Conservation (phyloP, 495 filamentous ascomycete genomes). For the Xylona heveae region DNA sequence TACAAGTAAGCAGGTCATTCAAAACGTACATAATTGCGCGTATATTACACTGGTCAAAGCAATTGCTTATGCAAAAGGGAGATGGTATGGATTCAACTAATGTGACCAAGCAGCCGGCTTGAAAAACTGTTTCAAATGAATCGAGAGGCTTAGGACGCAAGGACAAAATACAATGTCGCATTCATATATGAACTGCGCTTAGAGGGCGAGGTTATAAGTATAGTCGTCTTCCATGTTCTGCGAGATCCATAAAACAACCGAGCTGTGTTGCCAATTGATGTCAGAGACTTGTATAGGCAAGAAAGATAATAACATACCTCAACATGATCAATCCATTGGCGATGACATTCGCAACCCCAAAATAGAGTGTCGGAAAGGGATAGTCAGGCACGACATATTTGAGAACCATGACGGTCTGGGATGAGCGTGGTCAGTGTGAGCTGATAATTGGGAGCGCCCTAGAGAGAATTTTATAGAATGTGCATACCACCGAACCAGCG, state of each 20-base stretch:
- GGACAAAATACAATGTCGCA: too few relatives aligned
- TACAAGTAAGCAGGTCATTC: too few relatives aligned
- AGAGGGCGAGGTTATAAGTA: conserved; percentile 84
- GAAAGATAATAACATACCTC: conserved; percentile 33
- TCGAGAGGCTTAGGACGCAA: too few relatives aligned
- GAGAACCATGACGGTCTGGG: conserved; percentile 67
- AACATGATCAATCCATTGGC: conserved; percentile 75
- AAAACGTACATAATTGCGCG: too few relatives aligned
- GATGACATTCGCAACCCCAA: conserved; percentile 85
- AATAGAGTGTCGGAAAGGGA: conserved; percentile 65
- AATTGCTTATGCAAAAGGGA: too few relatives aligned
- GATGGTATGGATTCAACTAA: too few relatives aligned
- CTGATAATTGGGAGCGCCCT: too few relatives aligned
- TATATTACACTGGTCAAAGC: too few relatives aligned
- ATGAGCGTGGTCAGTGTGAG: too few relatives aligned
- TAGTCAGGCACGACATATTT: conserved; percentile 73
- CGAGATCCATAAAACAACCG: conserved; percentile 80
- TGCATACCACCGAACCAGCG: conserved; percentile 58
- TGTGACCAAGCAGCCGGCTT: too few relatives aligned
- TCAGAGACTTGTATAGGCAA: neutral
- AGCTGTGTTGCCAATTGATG: conserved; percentile 23
- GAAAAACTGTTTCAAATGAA: too few relatives aligned
- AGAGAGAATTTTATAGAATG: neutral
- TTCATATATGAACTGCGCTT: too few relatives aligned
- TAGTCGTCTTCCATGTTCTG: conserved; percentile 99